Conservation (phyloP, 352 stramenopile species). For the Paralagenidium karlingii region DNA sequence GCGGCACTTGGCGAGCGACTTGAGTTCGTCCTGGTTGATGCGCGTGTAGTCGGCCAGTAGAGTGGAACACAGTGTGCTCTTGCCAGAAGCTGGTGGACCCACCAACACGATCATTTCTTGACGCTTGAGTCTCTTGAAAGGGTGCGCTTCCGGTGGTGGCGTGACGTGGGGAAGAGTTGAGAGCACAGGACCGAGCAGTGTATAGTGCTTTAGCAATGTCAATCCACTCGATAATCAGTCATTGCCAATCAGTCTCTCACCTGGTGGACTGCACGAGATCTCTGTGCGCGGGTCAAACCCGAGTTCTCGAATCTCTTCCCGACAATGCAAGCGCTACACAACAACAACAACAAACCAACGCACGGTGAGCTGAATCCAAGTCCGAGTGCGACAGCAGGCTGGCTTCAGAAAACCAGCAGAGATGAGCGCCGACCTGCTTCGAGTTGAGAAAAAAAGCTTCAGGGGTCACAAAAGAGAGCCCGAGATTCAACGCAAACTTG, state of each 20-base stretch:
- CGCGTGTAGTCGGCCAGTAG: slow-evolving; percentile 36
- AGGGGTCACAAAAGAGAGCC: slow-evolving; percentile 66
- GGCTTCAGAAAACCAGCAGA: not conserved
- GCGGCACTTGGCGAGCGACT: slow-evolving; percentile 66
- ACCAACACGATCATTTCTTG: slow-evolving; percentile 65
- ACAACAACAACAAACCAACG: not conserved
- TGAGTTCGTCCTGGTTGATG: slow-evolving; percentile 81
- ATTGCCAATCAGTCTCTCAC: too few species aligned
- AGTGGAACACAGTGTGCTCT: slow-evolving; percentile 42
- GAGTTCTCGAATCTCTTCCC: too few species aligned
- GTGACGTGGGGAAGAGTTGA: too few species aligned
- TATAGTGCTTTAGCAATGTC: too few species aligned
- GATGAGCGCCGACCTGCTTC: slow-evolving; percentile 21
- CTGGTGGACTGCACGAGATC: too few species aligned
- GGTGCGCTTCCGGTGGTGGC: too few species aligned
- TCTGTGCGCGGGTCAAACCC: too few species aligned
- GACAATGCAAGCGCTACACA: slow-evolving; percentile 6
- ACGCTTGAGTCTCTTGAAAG: too few species aligned
- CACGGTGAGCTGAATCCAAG: too few species aligned
- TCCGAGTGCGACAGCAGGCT: not conserved
- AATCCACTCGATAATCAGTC: too few species aligned
- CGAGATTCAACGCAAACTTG: slow-evolving; percentile 83
- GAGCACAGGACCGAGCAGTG: too few species aligned
- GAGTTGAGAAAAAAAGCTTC: slow-evolving; percentile 68
- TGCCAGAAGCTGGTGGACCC: slow-evolving; percentile 60